phyloP scores from a whole-genome alignment of 257 asterid species.

The Gentiana dahurica region DNA sequence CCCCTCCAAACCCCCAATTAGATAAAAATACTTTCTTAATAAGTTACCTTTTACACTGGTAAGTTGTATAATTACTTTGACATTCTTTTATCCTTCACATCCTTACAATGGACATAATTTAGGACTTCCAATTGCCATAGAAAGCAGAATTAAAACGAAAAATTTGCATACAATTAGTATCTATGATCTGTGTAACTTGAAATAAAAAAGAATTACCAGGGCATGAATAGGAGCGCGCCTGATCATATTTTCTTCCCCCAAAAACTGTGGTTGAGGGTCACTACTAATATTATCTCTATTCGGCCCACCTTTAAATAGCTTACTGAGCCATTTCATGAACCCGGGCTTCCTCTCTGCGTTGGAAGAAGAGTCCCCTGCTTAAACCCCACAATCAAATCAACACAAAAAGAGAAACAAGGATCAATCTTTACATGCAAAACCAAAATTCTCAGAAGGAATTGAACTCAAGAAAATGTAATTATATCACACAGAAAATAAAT shows the following conservation, averaged over 20 bases:
- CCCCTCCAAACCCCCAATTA: no score
- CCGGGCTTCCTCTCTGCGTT: constrained; percentile 78
- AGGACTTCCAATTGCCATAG: background rate
- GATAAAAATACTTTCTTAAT: no score
- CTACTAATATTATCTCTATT: constrained; percentile 24
- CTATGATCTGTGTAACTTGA: background rate
- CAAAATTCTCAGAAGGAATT: constrained; percentile 13
- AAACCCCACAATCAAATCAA: constrained; percentile 23
- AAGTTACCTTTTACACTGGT: no score
- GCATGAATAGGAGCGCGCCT: constrained; percentile 67
- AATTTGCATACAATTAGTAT: background rate
- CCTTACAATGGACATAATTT: background rate
- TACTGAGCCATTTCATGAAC: constrained; percentile 83
- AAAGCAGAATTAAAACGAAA: background rate
- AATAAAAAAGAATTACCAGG: constrained; percentile 28
- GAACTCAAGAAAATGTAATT: constrained; percentile 10
- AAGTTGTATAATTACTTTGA: no score
- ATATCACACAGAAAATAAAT: background rate
- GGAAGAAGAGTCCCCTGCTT: constrained; percentile 65
- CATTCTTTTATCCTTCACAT: no score
- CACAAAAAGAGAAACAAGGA: constrained; percentile 3
- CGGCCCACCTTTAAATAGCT: constrained; percentile 61
- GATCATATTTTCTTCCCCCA: constrained; percentile 74
- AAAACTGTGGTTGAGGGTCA: constrained; percentile 55
- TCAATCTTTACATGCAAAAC: constrained; percentile 4